A percentile compares a stretch with the other conserved stretches of the same genome.
These are phyloP conservation scores for Telfairia occidentalis DNA, from an alignment of 331 rosid species.

Conservation along the genomic window DNA sequence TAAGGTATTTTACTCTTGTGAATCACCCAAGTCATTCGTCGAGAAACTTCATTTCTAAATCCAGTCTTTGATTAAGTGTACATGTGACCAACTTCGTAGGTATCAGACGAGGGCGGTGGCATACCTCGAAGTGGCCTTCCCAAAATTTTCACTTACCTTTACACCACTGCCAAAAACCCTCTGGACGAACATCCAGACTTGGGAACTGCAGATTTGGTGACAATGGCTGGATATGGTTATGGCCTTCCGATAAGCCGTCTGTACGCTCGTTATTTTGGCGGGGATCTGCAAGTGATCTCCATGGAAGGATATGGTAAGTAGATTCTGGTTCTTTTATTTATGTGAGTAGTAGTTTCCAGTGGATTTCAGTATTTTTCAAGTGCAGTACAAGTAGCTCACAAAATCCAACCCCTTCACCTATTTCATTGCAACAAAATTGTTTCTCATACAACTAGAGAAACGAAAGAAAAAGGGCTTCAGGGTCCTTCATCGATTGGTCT, in stretches of 20 bases:
- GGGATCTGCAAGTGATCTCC: slow-evolving; percentile 86
- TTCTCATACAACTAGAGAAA: background rate
- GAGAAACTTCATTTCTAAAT: background rate
- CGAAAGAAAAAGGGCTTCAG: too few species aligned
- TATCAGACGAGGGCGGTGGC: slow-evolving; percentile 97
- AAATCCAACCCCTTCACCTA: background rate
- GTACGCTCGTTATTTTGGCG: slow-evolving; percentile 88
- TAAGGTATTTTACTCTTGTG: slow-evolving; percentile 38
- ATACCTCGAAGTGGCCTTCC: slow-evolving; percentile 76
- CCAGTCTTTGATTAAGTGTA: slow-evolving; percentile 6
- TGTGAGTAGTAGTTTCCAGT: background rate
- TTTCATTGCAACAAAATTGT: background rate
- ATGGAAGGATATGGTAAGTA: slow-evolving; percentile 97
- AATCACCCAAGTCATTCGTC: background rate
- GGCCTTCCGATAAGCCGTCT: slow-evolving; percentile 91
- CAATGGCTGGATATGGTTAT: slow-evolving; percentile 98
- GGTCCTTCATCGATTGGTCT: background rate
- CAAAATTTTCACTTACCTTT: slow-evolving; percentile 82
- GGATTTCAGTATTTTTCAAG: background rate
- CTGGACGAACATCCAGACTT: slow-evolving; percentile 62
- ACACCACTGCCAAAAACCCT: slow-evolving; percentile 82
- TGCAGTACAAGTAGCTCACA: background rate
- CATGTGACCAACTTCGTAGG: slow-evolving; percentile 31
- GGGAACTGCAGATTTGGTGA: slow-evolving; percentile 46
- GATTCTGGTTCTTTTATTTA: background rate